phyloP scores from a whole-genome alignment of 176 grass and related monocot species.

The Luzula sylvatica region DNA sequence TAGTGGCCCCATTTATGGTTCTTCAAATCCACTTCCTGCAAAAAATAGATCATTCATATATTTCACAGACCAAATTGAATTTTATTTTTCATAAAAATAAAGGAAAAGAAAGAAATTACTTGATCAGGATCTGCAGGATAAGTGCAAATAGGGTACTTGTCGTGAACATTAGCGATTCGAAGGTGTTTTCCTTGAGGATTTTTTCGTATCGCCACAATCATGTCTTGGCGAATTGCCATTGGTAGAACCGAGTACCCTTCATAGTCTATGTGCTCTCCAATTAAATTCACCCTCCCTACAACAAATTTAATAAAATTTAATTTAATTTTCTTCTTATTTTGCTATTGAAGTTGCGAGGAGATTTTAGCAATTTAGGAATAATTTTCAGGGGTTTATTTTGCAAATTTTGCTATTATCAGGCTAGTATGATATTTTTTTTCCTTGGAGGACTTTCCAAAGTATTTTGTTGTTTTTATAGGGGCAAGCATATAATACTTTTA shows the following conservation, averaged over 20 bases:
- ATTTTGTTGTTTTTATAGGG: no score
- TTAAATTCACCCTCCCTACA: conserved; percentile 88
- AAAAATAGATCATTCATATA: conserved; percentile 10
- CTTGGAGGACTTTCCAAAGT: no score
- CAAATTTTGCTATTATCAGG: no score
- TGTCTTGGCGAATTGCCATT: conserved; percentile 98
- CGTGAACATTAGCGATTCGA: conserved; percentile 75
- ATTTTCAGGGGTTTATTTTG: no score
- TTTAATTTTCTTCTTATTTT: no score
- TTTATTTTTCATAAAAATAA: neutral
- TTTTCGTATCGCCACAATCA: conserved; percentile 79
- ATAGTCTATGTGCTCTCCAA: conserved; percentile 97
- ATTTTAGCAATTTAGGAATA: no score
- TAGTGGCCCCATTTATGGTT: conserved; percentile 98
- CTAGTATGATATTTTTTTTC: no score
- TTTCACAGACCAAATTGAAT: neutral
- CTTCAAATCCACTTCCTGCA: conserved; percentile 87
- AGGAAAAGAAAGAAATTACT: neutral
- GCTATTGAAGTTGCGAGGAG: no score
- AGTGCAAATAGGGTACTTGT: conserved; percentile 67
- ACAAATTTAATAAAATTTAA: conserved; percentile 1
- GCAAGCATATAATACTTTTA: no score
- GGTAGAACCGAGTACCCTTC: conserved; percentile 96
- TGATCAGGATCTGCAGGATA: conserved; percentile 79
- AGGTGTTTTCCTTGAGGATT: conserved; percentile 33